Base-by-base conservation (phyloP, 345 rosid genomes). In the Trapa bicornis region DNA sequence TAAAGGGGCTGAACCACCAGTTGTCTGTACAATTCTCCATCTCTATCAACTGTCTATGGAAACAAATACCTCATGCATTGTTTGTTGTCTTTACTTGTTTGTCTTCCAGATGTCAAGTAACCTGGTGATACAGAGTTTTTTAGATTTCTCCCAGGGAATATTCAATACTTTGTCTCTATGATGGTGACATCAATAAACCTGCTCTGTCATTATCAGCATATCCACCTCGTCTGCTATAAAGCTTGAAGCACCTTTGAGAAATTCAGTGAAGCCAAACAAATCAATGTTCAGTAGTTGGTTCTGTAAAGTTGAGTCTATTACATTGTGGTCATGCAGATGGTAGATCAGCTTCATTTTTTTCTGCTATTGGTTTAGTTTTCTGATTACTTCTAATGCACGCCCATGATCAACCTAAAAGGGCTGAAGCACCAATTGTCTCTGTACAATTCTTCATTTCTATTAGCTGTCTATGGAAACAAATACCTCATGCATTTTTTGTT, bases 211-310 rank as follows among this genome's bases (percentile, higher is more conserved):
- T 75, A 82, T 77, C 68, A 70, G 75, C 57, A 83, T 97, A 90
- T 94, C 99, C 78, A 88, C 95, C 67, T 89, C 99, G 29, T 91
- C 97, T 58, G 86, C 89, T 80, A 97, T 88, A 85, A 22, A 76
- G 63, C 74, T 56, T 13, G 38, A 3, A 36, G 37, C 45, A 68
- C 65, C 41, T 72, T 72, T 42, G n/a, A 47, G 9, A 15, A 38
- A n/a, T 74, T 41, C 39, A 6, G 69, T 35, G 57, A 15, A 1
- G 67, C 39, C 52, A 61, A 64, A 50, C 70, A 50, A 3, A 50
- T 4, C n/a, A 50, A 50, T 50, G 6, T 50, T 15, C 35, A 54
- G 33, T 54, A n/a, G 2, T n/a, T n/a, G 33, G 60, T 35, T n/a
- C 60, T 4, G 11, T 11, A 11, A 11, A 45, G 48, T 17, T 22